These are phyloP conservation scores for Tricladium varicosporioides DNA, from an alignment of 2,329 filamentous ascomycete species.

Conservation along the genomic window DNA sequence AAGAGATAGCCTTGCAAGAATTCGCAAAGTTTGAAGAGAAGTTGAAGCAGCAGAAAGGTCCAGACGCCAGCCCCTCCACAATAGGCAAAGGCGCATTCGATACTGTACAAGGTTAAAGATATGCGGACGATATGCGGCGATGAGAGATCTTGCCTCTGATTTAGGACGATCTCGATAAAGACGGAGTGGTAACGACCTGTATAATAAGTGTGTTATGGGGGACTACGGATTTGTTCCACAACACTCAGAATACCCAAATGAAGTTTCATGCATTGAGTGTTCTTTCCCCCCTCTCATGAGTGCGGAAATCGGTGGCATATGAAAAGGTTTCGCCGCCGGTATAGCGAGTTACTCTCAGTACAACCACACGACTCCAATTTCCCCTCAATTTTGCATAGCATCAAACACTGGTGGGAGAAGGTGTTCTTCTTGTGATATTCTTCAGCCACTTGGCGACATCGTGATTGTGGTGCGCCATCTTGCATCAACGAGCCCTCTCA, in stretches of 20 bases:
- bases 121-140: background rate
- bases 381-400: slow-evolving; percentile 12
- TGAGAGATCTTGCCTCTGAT: no score
- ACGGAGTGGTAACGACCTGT: background rate
- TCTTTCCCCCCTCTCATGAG: background rate
- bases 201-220: background rate
- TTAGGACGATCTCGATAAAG: no score
- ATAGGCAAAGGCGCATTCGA: slow-evolving; percentile 27
- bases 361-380: slow-evolving; percentile 1
- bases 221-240: slow-evolving; percentile 19
- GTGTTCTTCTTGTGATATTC: no score
- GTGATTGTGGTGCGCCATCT: no score
- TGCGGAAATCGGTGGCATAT: no score
- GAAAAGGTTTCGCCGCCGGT: no score
- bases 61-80: slow-evolving; percentile 25
- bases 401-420: no score
- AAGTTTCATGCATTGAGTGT: slow-evolving; percentile 19
- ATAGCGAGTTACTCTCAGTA: no score
- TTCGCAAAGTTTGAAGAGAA: slow-evolving; percentile 97
- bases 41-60: slow-evolving; percentile 53
- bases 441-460: no score
- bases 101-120: slow-evolving; percentile 23
- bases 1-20: slow-evolving; percentile 81
- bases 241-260: slow-evolving; percentile 25
- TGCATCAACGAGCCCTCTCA: no score